Conservation (phyloP, 2,329 filamentous ascomycete genomes). For the Fusarium poae region DNA sequence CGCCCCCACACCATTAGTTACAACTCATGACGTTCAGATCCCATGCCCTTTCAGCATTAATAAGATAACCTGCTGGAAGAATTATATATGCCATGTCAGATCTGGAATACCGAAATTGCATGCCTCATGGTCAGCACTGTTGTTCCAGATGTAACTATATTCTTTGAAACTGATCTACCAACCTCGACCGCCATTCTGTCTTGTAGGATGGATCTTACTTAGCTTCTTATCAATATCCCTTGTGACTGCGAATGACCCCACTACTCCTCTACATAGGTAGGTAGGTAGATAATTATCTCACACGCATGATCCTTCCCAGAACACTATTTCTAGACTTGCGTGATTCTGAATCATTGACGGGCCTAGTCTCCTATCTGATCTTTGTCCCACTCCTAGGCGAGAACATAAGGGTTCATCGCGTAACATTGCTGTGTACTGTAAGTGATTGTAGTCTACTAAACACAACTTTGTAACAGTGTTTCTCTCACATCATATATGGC, state of each 20-base stretch:
- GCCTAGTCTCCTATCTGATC: neutral
- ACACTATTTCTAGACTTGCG: constrained; percentile 8
- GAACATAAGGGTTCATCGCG: neutral
- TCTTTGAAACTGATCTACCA: neutral
- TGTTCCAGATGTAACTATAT: neutral
- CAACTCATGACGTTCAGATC: constrained; percentile 29
- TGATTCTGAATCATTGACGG: neutral
- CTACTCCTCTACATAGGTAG: neutral
- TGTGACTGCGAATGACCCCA: constrained; percentile 26
- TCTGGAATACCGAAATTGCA: neutral
- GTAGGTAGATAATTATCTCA: neutral
- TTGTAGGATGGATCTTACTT: constrained; percentile 8
- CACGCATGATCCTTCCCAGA: constrained; percentile 28
- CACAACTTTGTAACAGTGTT: neutral
- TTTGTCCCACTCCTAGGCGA: neutral
- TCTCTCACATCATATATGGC: neutral
- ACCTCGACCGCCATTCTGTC: constrained; percentile 10
- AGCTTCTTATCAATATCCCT: constrained; percentile 19
- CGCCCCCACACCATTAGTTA: constrained; percentile 23
- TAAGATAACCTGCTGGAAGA: neutral
- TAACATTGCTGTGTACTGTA: neutral
- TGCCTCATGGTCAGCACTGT: neutral
- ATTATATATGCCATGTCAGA: neutral
- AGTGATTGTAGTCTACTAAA: neutral
- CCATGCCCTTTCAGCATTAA: constrained; percentile 5